These are phyloP conservation scores for Umbilicus rupestris DNA, from an alignment of 164 flowering plant genomes.

Conservation along the genomic window DNA sequence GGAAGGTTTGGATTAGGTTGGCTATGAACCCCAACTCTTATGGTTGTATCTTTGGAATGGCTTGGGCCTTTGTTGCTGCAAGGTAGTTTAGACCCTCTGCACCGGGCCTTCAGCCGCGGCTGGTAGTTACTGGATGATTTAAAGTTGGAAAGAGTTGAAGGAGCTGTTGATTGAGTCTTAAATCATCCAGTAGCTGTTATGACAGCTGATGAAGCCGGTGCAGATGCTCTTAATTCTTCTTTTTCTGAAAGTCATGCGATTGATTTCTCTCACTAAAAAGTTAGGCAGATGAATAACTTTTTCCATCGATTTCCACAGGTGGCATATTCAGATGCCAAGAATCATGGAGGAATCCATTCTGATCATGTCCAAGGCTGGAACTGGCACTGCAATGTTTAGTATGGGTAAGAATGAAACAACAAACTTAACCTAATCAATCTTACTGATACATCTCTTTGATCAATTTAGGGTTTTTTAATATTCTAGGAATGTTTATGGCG, in stretches of 20 bases:
- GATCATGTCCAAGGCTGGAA: conserved; percentile 65
- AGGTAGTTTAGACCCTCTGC: conserved; percentile 46
- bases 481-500: conserved; percentile 61
- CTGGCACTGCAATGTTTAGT: conserved; percentile 75
- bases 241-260: background rate
- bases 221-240: background rate
- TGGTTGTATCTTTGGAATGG: conserved; percentile 48
- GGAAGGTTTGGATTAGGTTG: conserved; percentile 45
- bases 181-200: no score
- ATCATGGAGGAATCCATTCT: conserved; percentile 51
- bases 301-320: conserved; percentile 23
- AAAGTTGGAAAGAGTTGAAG: no score
- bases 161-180: no score
- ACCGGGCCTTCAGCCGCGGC: no score
- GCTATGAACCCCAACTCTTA: conserved; percentile 54
- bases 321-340: conserved; percentile 55
- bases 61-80: conserved; percentile 56
- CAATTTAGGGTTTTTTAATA: conserved; percentile 12
- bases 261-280: background rate
- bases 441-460: background rate
- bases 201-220: no score
- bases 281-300: background rate
- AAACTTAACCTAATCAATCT: background rate
- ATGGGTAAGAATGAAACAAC: conserved; percentile 39
- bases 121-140: no score